phyloP scores from a whole-genome alignment of 768 basidiomycete species.

The Nidula microcarpa region DNA sequence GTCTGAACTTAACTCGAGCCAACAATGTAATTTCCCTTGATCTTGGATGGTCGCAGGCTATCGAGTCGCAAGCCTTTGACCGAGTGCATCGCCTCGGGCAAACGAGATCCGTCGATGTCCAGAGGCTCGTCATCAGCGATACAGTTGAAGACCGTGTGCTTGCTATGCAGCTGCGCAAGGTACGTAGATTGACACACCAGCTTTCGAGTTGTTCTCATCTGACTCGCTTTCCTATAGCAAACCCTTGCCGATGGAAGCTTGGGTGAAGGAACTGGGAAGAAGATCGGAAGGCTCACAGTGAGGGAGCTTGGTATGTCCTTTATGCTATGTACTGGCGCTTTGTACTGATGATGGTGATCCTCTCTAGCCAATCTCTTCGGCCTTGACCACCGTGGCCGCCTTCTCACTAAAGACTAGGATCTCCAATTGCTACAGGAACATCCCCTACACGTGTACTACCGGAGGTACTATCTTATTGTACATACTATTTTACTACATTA shows the following conservation, averaged over 20 bases:
- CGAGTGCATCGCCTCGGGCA: conserved; percentile 61
- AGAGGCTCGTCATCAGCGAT: conserved; percentile 54
- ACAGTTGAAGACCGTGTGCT: conserved; percentile 74
- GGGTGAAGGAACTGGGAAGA: conserved; percentile 59
- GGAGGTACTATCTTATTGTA: too few relatives aligned
- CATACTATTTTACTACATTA: too few relatives aligned
- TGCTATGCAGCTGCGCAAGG: conserved; percentile 59
- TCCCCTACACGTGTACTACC: too few relatives aligned
- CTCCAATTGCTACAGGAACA: too few relatives aligned
- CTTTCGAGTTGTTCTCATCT: background rate
- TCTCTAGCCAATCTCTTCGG: conserved; percentile 38
- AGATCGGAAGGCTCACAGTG: conserved; percentile 50
- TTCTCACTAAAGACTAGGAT: conserved; percentile 8
- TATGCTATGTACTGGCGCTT: background rate
- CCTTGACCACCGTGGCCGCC: conserved; percentile 32
- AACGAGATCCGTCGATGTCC: conserved; percentile 42
- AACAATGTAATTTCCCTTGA: conserved; percentile 65
- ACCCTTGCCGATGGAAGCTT: conserved; percentile 56
- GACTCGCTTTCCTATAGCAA: conserved; percentile 26
- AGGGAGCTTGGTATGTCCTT: conserved; percentile 39
- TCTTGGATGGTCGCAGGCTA: conserved; percentile 61
- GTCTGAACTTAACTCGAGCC: conserved; percentile 60
- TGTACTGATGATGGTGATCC: background rate
- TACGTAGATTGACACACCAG: conserved; percentile 10
- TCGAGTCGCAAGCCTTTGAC: conserved; percentile 61